Percentiles rank a stretch among this genome's conserved stretches.
These are phyloP conservation scores for Hymenoscyphus albidus DNA, from an alignment of 2,329 filamentous ascomycete genomes.

Conservation along the genomic window DNA sequence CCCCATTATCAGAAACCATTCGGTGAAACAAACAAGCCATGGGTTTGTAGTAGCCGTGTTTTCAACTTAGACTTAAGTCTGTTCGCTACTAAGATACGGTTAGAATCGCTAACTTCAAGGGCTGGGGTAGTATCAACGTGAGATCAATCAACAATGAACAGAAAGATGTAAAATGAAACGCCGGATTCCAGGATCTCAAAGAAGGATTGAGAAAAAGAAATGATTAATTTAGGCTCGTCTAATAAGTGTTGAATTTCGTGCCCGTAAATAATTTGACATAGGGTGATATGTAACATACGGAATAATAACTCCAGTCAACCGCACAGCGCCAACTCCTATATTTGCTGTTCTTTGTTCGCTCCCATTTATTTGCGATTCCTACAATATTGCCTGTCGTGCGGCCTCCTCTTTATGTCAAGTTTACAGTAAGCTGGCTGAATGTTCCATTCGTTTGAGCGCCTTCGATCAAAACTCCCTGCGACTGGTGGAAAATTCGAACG, in stretches of 20 bases:
- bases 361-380: neutral
- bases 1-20: neutral
- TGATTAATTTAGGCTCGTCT: neutral
- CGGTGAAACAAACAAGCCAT: neutral
- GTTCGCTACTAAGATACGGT: too few relatives aligned
- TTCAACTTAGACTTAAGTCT: too few relatives aligned
- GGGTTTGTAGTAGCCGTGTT: neutral
- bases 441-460: conserved; percentile 18
- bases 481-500: conserved; percentile 20
- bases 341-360: neutral
- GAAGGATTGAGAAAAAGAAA: neutral
- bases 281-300: neutral
- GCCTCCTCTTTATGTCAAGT: neutral
- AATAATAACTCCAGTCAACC: neutral
- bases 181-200: neutral
- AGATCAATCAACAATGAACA: neutral
- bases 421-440: conserved; percentile 18
- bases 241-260: neutral
- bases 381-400: neutral
- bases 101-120: too few relatives aligned
- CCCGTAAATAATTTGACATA: conserved; percentile 2
- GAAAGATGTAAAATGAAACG: neutral
- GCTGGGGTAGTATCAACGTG: too few relatives aligned
- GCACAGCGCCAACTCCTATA: neutral
- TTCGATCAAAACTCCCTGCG: conserved; percentile 16